Evolutionary conservation across 371 early-diverging fungal genomes (phyloP).

Genomic region (Spraguea lophii): DNA sequence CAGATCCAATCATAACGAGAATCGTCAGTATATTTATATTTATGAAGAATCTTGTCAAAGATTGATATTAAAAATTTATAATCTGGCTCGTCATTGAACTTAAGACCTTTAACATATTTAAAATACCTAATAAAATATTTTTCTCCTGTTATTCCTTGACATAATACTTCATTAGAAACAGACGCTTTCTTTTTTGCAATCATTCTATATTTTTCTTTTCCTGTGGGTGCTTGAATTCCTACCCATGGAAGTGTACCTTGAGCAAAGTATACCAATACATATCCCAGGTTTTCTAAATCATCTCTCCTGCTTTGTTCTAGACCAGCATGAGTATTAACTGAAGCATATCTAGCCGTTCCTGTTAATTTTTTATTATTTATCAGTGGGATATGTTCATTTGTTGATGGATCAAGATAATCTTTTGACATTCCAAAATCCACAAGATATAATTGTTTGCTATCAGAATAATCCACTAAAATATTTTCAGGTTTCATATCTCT

Average conservation of each 20-base stretch:
- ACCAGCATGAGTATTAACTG: slow-evolving; percentile 33
- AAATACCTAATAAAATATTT: slow-evolving; percentile 58
- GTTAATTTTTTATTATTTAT: slow-evolving; percentile 23
- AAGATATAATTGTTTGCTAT: slow-evolving; percentile 28
- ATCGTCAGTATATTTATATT: slow-evolving; percentile 5
- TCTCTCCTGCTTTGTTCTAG: slow-evolving; percentile 33
- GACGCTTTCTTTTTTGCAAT: slow-evolving; percentile 16
- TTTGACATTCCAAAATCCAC: slow-evolving; percentile 40
- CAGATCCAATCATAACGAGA: background rate
- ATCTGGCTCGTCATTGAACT: slow-evolving; percentile 85
- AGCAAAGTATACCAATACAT: slow-evolving; percentile 32
- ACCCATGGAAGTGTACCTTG: slow-evolving; percentile 39
- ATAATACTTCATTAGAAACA: slow-evolving; percentile 5
- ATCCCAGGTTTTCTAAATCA: slow-evolving; percentile 36
- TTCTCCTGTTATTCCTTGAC: slow-evolving; percentile 11
- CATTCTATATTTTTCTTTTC: slow-evolving; percentile 14
- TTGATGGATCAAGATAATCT: background rate
- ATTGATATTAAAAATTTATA: slow-evolving; percentile 48
- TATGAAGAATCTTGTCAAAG: slow-evolving; percentile 16
- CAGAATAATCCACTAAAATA: slow-evolving; percentile 27
- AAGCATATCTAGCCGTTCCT: slow-evolving; percentile 39
- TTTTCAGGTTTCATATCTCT: slow-evolving; percentile 45
- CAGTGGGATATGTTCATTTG: slow-evolving; percentile 18
- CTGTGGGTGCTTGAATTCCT: slow-evolving; percentile 16
- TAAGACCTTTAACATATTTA: slow-evolving; percentile 67